Percentiles rank a stretch among this genome's conserved stretches.
Evolutionary conservation across 169 alveolate species (phyloP).

Genomic region (Plasmodium falciparum): DNA sequence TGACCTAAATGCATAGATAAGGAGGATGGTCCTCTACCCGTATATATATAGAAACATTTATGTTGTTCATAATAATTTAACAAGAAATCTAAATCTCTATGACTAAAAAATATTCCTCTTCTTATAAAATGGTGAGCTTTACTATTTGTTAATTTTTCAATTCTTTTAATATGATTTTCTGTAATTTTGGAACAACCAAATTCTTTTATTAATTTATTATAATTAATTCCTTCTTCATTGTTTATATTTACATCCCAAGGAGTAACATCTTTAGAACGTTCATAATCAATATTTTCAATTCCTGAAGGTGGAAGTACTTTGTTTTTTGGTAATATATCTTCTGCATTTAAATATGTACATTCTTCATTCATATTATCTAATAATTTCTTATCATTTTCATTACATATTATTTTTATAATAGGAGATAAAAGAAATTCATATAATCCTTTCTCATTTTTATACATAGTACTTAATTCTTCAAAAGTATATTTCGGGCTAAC

Average conservation of each 20-base stretch:
- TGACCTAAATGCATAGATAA: constrained; percentile 99
- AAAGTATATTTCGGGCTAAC: constrained; percentile 59
- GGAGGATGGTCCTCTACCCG: constrained; percentile 99
- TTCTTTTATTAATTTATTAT: constrained; percentile 93
- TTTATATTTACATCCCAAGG: constrained; percentile 79
- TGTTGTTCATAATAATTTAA: constrained; percentile 95
- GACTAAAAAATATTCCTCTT: constrained; percentile 98
- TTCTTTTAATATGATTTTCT: constrained; percentile 88
- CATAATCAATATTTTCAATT: constrained; percentile 36
- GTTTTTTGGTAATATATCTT: constrained; percentile 60
- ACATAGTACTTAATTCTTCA: constrained; percentile 41
- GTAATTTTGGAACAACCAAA: constrained; percentile 95
- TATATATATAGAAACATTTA: constrained; percentile 95
- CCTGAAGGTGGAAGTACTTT: constrained; percentile 78
- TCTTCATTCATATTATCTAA: constrained; percentile 36
- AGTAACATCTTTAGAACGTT: constrained; percentile 76
- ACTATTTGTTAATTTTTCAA: constrained; percentile 84
- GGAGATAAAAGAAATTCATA: constrained; percentile 41
- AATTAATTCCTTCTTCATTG: constrained; percentile 89
- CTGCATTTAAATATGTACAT: constrained; percentile 77
- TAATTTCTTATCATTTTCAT: not conserved
- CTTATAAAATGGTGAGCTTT: constrained; percentile 95
- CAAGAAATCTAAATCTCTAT: constrained; percentile 96
- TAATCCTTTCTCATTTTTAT: constrained; percentile 40
- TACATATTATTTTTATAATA: constrained; percentile 11